Evolutionary conservation across 169 alveolate species (phyloP), one percentile per base, ranked within the genome.

Genomic region (Cyclospora cayetanensis): DNA sequence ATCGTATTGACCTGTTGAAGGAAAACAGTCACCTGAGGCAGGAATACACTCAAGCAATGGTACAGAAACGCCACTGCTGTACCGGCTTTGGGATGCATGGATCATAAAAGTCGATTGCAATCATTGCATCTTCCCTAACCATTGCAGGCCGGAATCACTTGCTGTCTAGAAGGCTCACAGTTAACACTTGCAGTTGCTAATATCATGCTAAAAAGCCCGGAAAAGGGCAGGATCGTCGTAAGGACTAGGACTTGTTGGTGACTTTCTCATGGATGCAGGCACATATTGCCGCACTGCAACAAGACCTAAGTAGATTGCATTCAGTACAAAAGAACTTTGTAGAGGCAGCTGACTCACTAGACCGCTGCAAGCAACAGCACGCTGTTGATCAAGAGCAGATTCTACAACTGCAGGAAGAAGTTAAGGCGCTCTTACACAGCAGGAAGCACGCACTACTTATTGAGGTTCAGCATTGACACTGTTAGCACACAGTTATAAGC

Each of bases 21-120:
- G 88, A 77, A 77, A 77, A 77, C 88, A 77, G 88, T 37, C 88
- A 77, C 37, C 88, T 77, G 46, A 42, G 88, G 31, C 88, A 77
- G 35, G 88, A 77, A 50, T 77, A 43, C 39, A 77, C 72, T 9
- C 88, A 77, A 55, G 88, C 88, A 12, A 77, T 77, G 88, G 88
- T 77, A 50, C 43, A 5, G 18, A 0, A 1, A 60, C 72, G 15
- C 60, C n/a, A 46, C 7, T 15, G 15, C n/a, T 46, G 7, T 46
- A 46, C n/a, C n/a, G n/a, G n/a, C n/a, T n/a, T n/a, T n/a, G n/a
- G n/a, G n/a, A n/a, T n/a, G n/a, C n/a, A n/a, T n/a, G n/a, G n/a
- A n/a, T n/a, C n/a, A n/a, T n/a, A n/a, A n/a, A n/a, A n/a, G n/a
- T n/a, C n/a, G n/a, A n/a, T n/a, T n/a, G n/a, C n/a, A n/a, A n/a